phyloP scores from a whole-genome alignment of 495 filamentous ascomycete species.

The Daldinia loculata region DNA sequence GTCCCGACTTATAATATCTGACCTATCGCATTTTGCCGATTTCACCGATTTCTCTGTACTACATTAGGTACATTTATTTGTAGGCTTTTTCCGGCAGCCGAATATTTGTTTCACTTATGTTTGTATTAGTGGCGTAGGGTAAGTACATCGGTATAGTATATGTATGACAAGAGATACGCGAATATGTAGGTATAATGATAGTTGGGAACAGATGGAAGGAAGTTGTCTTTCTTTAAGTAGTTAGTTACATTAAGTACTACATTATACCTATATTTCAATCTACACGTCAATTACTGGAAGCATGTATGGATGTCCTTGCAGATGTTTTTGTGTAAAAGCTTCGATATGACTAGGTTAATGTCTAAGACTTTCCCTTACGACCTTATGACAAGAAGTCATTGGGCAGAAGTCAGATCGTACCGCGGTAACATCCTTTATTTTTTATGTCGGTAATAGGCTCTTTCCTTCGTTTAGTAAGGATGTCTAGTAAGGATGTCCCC shows the following conservation, averaged over 20 bases:
- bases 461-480: slow-evolving; percentile 20
- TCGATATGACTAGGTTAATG: neutral
- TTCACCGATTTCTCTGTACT: neutral
- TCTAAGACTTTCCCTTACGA: neutral
- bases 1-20: neutral
- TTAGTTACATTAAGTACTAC: no score
- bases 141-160: neutral
- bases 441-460: slow-evolving; percentile 23
- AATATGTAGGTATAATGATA: slow-evolving; percentile 1
- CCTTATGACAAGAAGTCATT: neutral
- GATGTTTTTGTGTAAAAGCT: neutral
- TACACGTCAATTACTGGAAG: no score
- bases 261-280: no score
- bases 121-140: no score
- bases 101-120: neutral
- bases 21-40: slow-evolving; percentile 14
- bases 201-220: neutral
- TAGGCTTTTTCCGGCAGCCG: neutral
- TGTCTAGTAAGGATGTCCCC: slow-evolving; percentile 24
- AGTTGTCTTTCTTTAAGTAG: neutral
- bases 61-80: neutral
- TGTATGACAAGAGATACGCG: neutral
- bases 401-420: slow-evolving; percentile 4
- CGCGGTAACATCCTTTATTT: slow-evolving; percentile 9
- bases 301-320: no score